A percentile compares a stretch with the other conserved stretches of the same genome.
Evolutionary conservation across 1,284 basidiomycete species (phyloP).

Genomic region (Trametes versicolor): DNA sequence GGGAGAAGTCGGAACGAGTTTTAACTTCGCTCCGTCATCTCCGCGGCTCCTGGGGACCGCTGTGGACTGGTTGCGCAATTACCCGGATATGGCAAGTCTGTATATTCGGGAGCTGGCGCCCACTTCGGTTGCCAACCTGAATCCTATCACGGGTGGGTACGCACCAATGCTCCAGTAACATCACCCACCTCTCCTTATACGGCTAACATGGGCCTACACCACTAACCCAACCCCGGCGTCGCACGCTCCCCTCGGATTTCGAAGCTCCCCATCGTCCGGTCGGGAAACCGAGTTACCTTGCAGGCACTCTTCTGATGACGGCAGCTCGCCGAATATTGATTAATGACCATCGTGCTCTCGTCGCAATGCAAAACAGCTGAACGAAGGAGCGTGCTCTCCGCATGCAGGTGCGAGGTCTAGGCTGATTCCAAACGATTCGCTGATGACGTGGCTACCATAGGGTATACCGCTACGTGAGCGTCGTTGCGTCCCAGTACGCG

Average conservation of each 20-base stretch:
- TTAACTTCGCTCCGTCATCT: constrained; percentile 14
- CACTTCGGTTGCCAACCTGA: constrained; percentile 1
- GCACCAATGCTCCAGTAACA: neutral
- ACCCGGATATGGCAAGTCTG: neutral
- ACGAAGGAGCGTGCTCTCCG: neutral
- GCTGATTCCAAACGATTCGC: neutral
- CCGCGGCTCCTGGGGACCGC: constrained; percentile 15
- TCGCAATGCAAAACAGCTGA: neutral
- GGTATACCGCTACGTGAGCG: no score
- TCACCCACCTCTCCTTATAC: constrained; percentile 8
- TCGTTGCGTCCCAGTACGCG: no score
- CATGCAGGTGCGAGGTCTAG: neutral
- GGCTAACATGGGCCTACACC: constrained; percentile 1
- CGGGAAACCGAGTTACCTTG: constrained; percentile 6
- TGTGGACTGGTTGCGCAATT: neutral
- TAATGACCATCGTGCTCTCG: constrained; percentile 20
- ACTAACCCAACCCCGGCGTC: constrained; percentile 3
- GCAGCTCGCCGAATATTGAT: constrained; percentile 24
- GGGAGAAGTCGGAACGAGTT: constrained; percentile 2
- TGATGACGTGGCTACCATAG: neutral
- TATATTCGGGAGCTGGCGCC: constrained; percentile 6
- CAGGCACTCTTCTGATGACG: constrained; percentile 8
- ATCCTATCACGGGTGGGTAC: neutral
- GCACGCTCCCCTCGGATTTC: constrained; percentile 29
- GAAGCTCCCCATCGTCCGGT: neutral